phyloP scores from a whole-genome alignment of 495 filamentous ascomycete genomes.

The Lasiosphaeria ovina region DNA sequence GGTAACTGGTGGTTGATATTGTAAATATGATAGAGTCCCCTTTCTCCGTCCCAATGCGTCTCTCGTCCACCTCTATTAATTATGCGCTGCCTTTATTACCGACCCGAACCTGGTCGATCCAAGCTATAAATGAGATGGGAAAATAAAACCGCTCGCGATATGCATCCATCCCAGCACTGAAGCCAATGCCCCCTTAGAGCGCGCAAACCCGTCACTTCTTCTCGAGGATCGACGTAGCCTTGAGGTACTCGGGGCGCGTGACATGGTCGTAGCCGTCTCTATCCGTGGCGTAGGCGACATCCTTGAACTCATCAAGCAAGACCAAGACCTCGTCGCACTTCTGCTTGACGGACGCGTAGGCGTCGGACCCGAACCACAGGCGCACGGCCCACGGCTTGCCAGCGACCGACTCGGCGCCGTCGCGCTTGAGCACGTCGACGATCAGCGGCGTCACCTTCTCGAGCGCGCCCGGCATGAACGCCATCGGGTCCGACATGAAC shows the following conservation, averaged over 20 bases:
- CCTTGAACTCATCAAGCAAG: slow-evolving; percentile 21
- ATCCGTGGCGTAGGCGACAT: slow-evolving; percentile 23
- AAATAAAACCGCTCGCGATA: too few species aligned
- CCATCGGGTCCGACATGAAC: slow-evolving; percentile 20
- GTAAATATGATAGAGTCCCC: too few species aligned
- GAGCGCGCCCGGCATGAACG: slow-evolving; percentile 34
- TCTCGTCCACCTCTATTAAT: too few species aligned
- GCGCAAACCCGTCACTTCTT: background rate
- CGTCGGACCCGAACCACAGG: slow-evolving; percentile 25
- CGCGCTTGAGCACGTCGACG: slow-evolving; percentile 32
- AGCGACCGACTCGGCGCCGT: slow-evolving; percentile 20
- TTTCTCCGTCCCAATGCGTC: too few species aligned
- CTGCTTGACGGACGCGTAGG: slow-evolving; percentile 13
- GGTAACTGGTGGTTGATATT: too few species aligned
- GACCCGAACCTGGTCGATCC: too few species aligned
- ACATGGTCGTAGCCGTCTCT: slow-evolving; percentile 14
- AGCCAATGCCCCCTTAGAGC: background rate
- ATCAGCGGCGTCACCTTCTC: slow-evolving; percentile 32
- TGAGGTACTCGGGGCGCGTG: slow-evolving; percentile 10
- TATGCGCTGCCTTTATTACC: too few species aligned
- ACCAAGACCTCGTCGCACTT: slow-evolving; percentile 22
- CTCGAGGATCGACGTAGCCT: slow-evolving; percentile 17
- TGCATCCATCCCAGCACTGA: background rate
- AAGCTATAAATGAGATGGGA: too few species aligned
- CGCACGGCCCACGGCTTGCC: slow-evolving; percentile 20